phyloP scores from a whole-genome alignment of 2,329 filamentous ascomycete species.

The Pseudogymnoascus sp. region DNA sequence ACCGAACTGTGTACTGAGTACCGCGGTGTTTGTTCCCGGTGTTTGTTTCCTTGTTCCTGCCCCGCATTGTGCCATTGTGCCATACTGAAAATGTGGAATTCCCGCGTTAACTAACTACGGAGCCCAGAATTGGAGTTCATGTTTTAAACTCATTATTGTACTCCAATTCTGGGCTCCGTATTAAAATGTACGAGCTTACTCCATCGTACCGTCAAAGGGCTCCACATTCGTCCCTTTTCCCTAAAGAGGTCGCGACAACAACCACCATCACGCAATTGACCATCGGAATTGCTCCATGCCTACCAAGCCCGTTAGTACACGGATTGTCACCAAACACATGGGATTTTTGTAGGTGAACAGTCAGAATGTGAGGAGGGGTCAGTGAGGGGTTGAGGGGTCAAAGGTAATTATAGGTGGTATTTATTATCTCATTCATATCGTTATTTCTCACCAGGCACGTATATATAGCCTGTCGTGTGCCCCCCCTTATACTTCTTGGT shows the following conservation, averaged over 20 bases:
- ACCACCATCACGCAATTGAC: background rate
- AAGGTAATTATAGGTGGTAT: background rate
- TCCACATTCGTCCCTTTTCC: background rate
- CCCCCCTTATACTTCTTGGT: background rate
- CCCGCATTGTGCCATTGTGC: background rate
- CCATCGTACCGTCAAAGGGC: background rate
- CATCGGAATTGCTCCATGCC: constrained; percentile 1
- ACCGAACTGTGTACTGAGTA: background rate
- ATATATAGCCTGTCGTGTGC: background rate
- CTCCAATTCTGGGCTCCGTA: background rate
- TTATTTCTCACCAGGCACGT: background rate
- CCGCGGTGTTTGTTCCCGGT: background rate
- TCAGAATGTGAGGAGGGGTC: background rate
- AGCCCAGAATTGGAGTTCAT: background rate
- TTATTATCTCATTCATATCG: background rate
- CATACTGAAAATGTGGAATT: background rate
- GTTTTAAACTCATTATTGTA: no score
- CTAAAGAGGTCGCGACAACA: background rate
- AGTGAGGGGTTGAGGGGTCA: background rate
- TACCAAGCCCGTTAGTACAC: background rate
- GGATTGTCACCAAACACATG: background rate
- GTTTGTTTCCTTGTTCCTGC: background rate
- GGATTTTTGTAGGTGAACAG: background rate
- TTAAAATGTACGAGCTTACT: background rate
- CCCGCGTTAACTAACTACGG: background rate